phyloP scores from a whole-genome alignment of 1,284 basidiomycete genomes.

The Sanghuangporus baumii region DNA sequence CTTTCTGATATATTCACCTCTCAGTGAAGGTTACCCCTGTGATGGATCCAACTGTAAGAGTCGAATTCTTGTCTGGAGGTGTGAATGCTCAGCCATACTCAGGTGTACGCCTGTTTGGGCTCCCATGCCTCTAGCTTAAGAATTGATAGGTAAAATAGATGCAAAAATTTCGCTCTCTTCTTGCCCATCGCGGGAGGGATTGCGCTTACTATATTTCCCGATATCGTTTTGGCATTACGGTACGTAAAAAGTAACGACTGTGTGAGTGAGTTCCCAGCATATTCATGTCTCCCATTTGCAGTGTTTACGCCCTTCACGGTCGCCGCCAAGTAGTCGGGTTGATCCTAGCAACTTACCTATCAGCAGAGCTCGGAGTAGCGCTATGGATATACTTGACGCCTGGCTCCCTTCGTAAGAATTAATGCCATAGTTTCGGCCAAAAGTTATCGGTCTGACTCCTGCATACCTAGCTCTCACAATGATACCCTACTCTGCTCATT shows the following conservation, averaged over 20 bases:
- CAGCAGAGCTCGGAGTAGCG: constrained; percentile 5
- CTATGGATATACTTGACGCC: constrained; percentile 12
- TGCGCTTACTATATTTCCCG: neutral
- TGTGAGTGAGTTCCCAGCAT: neutral
- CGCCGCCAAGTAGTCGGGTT: neutral
- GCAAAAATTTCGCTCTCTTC: constrained; percentile 4
- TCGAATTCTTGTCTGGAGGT: neutral
- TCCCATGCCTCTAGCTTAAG: neutral
- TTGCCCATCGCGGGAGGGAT: constrained; percentile 9
- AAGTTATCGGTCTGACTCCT: neutral
- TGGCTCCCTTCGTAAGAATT: constrained; percentile 10
- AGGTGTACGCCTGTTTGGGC: neutral
- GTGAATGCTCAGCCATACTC: neutral
- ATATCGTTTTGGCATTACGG: constrained; percentile 3
- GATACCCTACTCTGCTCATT: neutral
- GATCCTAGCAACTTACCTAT: constrained; percentile 1
- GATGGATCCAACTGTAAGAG: neutral
- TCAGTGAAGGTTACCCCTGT: neutral
- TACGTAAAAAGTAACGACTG: neutral
- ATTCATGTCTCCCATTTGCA: neutral
- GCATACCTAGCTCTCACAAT: neutral
- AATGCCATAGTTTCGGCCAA: neutral
- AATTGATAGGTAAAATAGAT: neutral
- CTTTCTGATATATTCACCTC: neutral
- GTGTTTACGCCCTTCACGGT: constrained; percentile 3